Percentiles rank a stretch among this genome's conserved stretches.
Evolutionary conservation across 1,284 basidiomycete genomes (phyloP).

Genomic region (Laetiporus sulphureus): DNA sequence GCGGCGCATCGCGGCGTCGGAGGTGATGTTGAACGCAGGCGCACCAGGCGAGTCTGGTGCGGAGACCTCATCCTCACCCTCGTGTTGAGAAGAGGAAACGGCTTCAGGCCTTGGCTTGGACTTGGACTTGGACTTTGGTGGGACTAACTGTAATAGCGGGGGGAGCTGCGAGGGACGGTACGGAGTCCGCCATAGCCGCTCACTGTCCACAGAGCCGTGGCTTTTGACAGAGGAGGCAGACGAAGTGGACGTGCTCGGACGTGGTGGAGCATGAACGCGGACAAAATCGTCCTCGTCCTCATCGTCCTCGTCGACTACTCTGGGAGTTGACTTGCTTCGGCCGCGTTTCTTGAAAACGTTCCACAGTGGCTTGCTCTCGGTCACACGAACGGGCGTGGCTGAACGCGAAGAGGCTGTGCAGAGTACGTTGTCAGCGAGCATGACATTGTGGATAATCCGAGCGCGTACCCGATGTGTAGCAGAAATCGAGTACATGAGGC

Average conservation of each 20-base stretch:
- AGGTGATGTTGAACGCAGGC: conserved; percentile 34
- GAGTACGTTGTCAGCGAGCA: neutral
- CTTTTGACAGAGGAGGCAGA: conserved; percentile 11
- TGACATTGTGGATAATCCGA: neutral
- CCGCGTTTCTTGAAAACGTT: conserved; percentile 12
- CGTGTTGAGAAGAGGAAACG: neutral
- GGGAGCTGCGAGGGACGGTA: conserved; percentile 14
- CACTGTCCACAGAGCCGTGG: conserved; percentile 10
- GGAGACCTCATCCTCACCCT: conserved; percentile 14
- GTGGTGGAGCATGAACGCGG: conserved; percentile 10
- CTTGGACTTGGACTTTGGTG: conserved; percentile 11
- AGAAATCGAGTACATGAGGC: conserved; percentile 47
- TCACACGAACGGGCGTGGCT: conserved; percentile 5
- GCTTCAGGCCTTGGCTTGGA: neutral
- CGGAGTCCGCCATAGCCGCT: conserved; percentile 17
- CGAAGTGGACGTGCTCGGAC: conserved; percentile 10
- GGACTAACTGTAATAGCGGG: conserved; percentile 17
- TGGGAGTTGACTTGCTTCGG: conserved; percentile 14
- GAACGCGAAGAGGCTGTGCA: conserved; percentile 1
- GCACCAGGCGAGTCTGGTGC: conserved; percentile 18
- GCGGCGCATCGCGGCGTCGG: conserved; percentile 33
- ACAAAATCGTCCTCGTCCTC: conserved; percentile 9
- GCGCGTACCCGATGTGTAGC: conserved; percentile 10
- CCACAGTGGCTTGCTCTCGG: conserved; percentile 8
- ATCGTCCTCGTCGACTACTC: conserved; percentile 9